Evolutionary conservation across 129 eudicot species (phyloP).

Genomic region (Ambrosia trifida): DNA sequence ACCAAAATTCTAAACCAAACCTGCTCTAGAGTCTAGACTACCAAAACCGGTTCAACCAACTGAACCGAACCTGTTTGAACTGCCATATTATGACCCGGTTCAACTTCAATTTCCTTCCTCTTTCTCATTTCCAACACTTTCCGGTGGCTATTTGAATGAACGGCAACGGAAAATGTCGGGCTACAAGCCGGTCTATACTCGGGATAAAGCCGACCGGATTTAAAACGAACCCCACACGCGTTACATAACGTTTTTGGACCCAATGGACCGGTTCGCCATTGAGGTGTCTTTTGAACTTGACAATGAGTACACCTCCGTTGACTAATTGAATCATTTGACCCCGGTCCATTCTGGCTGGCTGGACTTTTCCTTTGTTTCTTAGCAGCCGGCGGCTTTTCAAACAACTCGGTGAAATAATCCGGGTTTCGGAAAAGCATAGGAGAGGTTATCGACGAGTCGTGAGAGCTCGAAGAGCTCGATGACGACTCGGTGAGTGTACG

Average conservation of each 20-base stretch:
- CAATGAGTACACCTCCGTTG: conserved; percentile 85
- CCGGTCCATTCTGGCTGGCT: conserved; percentile 28
- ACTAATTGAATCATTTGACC: conserved; percentile 29
- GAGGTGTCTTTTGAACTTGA: conserved; percentile 91
- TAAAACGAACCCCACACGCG: conserved; percentile 97
- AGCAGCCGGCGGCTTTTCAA: conserved; percentile 43
- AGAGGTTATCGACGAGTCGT: conserved; percentile 53
- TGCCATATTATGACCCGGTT: conserved; percentile 38
- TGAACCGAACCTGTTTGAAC: conserved; percentile 29
- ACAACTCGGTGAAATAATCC: conserved; percentile 34
- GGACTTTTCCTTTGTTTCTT: conserved; percentile 51
- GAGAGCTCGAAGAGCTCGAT: conserved; percentile 48
- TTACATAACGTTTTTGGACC: conserved; percentile 94
- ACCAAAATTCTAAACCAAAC: conserved; percentile 60
- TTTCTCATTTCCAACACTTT: conserved; percentile 92
- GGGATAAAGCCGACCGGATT: conserved; percentile 91
- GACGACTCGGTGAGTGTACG: conserved; percentile 52
- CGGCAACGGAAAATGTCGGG: conserved; percentile 72
- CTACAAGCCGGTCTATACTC: conserved; percentile 98
- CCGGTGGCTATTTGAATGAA: conserved; percentile 92
- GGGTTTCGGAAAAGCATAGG: conserved; percentile 43
- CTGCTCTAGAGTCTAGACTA: conserved; percentile 18
- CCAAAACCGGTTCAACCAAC: conserved; percentile 45
- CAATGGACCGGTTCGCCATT: conserved; percentile 94
- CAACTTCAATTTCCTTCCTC: conserved; percentile 54